Evolutionary conservation across 2,329 filamentous ascomycete species (phyloP).

Genomic region (Botrytis paeoniae): DNA sequence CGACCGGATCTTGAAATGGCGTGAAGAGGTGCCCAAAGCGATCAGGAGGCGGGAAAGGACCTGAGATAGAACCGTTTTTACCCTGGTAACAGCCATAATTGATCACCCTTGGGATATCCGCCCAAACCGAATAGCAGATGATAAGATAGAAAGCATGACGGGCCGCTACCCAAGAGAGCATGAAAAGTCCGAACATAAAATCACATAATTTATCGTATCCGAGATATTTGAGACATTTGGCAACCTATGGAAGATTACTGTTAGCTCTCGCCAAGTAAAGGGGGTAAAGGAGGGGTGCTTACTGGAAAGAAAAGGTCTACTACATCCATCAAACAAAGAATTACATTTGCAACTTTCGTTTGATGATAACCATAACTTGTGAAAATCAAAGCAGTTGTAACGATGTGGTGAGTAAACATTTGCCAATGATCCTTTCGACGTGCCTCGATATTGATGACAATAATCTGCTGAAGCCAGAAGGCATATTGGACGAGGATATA

Average conservation of each 20-base stretch:
- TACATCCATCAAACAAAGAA: constrained; percentile 89
- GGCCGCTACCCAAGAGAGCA: constrained; percentile 77
- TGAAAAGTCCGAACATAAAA: constrained; percentile 78
- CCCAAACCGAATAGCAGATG: constrained; percentile 80
- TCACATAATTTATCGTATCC: constrained; percentile 76
- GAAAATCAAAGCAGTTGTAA: constrained; percentile 78
- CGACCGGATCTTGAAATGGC: constrained; percentile 68
- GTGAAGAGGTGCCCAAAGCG: constrained; percentile 64
- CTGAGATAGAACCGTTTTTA: constrained; percentile 51
- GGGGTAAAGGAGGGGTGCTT: constrained; percentile 25
- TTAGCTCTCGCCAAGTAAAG: constrained; percentile 14
- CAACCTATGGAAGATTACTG: constrained; percentile 54
- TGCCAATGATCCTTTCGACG: constrained; percentile 92
- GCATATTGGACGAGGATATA: constrained; percentile 89
- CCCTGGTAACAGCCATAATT: constrained; percentile 69
- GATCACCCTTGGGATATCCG: constrained; percentile 60
- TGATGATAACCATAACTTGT: constrained; percentile 84
- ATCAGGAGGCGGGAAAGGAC: constrained; percentile 51
- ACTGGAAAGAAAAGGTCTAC: constrained; percentile 87
- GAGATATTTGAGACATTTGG: constrained; percentile 92
- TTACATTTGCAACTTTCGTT: constrained; percentile 82
- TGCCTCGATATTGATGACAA: constrained; percentile 93
- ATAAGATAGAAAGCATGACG: constrained; percentile 78
- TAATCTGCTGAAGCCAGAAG: constrained; percentile 92
- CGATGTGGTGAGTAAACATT: constrained; percentile 92